Conservation (phyloP, 345 rosid genomes). For the Rubroshorea leprosula region DNA sequence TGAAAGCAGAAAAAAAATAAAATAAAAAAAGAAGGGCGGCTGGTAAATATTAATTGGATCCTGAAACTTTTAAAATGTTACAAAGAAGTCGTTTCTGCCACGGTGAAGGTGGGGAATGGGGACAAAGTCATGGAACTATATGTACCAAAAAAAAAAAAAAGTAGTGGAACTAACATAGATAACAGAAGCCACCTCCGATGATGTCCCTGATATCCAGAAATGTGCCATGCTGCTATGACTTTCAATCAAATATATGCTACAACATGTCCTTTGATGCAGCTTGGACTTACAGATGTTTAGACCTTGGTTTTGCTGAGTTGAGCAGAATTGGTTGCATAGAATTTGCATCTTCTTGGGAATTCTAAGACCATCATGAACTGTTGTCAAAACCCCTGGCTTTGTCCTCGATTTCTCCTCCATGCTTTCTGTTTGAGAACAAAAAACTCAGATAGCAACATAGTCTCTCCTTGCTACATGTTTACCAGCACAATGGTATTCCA, state of each 20-base stretch:
- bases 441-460: neutral
- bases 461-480: neutral
- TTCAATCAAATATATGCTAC: neutral
- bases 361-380: neutral
- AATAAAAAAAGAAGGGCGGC: too few species aligned
- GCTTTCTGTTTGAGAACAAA: neutral
- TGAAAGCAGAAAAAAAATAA: too few species aligned
- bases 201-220: neutral
- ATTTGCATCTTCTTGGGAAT: neutral
- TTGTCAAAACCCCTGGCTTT: neutral
- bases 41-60: too few species aligned
- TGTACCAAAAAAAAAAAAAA: too few species aligned
- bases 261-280: neutral
- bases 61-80: too few species aligned
- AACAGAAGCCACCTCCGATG: too few species aligned
- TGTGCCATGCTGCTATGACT: neutral
- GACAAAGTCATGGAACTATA: too few species aligned
- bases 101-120: too few species aligned
- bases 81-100: too few species aligned
- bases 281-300: too few species aligned
- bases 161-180: too few species aligned
- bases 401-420: neutral
- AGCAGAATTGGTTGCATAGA: neutral
- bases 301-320: neutral
- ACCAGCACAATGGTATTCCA: neutral